phyloP scores from a whole-genome alignment of 2,329 filamentous ascomycete genomes.

The Trichoderma atroviride region DNA sequence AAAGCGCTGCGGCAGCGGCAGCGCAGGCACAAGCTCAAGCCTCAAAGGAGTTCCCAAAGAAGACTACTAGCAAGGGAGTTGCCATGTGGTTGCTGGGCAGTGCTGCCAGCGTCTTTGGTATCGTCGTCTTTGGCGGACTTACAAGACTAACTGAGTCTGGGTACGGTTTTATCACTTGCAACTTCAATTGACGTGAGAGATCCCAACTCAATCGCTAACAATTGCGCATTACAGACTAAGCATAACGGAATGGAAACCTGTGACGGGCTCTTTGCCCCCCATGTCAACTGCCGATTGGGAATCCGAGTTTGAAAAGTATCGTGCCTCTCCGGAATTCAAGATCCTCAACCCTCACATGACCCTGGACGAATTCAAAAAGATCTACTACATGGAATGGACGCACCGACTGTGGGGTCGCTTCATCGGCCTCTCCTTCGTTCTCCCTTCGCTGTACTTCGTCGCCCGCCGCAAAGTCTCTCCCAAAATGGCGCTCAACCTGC shows the following conservation, averaged over 20 bases:
- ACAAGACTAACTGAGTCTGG: slow-evolving; percentile 95
- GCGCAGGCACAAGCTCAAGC: slow-evolving; percentile 31
- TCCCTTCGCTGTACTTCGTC: slow-evolving; percentile 88
- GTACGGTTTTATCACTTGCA: slow-evolving; percentile 51
- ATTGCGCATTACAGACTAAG: slow-evolving; percentile 68
- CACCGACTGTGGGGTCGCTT: slow-evolving; percentile 93
- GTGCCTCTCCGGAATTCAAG: slow-evolving; percentile 87
- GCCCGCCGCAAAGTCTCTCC: slow-evolving; percentile 75
- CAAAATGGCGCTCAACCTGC: slow-evolving; percentile 74
- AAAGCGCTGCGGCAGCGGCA: slow-evolving; percentile 31
- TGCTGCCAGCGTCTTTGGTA: slow-evolving; percentile 91
- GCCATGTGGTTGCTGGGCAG: slow-evolving; percentile 93
- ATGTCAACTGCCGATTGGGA: slow-evolving; percentile 82
- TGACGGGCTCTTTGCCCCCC: slow-evolving; percentile 88
- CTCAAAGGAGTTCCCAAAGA: slow-evolving; percentile 56
- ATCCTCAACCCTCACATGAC: slow-evolving; percentile 92
- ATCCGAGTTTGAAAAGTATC: slow-evolving; percentile 90
- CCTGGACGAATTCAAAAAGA: slow-evolving; percentile 92
- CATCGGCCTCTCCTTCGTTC: slow-evolving; percentile 84
- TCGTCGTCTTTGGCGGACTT: slow-evolving; percentile 91
- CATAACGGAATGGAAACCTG: slow-evolving; percentile 98
- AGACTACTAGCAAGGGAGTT: slow-evolving; percentile 73
- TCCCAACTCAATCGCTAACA: background rate
- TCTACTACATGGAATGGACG: slow-evolving; percentile 99
- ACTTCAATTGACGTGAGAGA: background rate